phyloP scores from a whole-genome alignment of 495 filamentous ascomycete genomes.

The Podospora pseudocomata region DNA sequence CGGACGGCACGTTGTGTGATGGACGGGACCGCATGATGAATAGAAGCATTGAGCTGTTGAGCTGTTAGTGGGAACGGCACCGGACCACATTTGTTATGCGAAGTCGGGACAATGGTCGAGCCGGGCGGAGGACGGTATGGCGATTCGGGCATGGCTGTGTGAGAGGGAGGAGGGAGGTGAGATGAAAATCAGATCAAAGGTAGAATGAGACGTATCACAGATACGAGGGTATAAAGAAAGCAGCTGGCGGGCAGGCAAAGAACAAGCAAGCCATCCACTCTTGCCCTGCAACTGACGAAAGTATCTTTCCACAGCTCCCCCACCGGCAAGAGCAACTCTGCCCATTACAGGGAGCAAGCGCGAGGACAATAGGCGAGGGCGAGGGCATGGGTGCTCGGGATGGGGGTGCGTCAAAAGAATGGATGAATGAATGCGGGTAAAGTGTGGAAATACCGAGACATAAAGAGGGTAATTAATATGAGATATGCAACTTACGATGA shows the following conservation, averaged over 20 bases:
- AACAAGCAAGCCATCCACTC: neutral
- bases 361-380: neutral
- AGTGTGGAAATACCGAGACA: neutral
- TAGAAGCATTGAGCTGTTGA: constrained; percentile 44
- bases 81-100: neutral
- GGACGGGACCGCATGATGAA: constrained; percentile 38
- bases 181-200: neutral
- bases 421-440: neutral
- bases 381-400: neutral
- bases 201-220: neutral
- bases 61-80: constrained; percentile 16
- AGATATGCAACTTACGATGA: constrained; percentile 40
- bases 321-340: neutral
- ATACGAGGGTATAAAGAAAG: neutral
- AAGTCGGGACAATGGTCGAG: neutral
- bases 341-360: neutral
- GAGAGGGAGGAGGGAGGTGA: neutral
- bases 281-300: neutral
- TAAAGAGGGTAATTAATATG: constrained; percentile 1
- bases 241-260: neutral
- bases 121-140: neutral
- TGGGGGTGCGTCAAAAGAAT: neutral
- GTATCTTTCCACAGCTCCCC: neutral
- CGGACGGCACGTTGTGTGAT: constrained; percentile 41
- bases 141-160: neutral